Percentiles rank a stretch among this genome's conserved stretches.
These are phyloP conservation scores for Paramecium caudatum DNA, from an alignment of 73 alveolate species.

Conservation along the genomic window DNA sequence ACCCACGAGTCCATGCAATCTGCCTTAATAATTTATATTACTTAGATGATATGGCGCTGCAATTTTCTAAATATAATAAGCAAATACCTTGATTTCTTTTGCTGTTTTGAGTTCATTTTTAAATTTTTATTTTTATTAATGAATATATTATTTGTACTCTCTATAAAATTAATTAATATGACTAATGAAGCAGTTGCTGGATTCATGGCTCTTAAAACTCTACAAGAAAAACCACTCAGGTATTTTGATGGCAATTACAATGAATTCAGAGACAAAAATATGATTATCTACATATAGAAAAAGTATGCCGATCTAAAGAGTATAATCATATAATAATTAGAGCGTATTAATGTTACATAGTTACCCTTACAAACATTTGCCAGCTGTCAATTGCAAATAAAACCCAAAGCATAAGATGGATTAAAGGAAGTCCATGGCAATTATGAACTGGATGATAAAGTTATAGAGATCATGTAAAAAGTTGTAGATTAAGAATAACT, in stretches of 20 bases:
- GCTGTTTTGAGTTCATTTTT: not conserved
- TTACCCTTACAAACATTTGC: not conserved
- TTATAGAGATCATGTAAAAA: not conserved
- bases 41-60: slow-evolving; percentile 7
- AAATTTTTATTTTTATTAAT: slow-evolving; percentile 18
- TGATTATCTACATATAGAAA: slow-evolving; percentile 5
- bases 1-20: slow-evolving; percentile 34
- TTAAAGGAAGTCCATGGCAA: not conserved
- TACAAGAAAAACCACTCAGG: not conserved
- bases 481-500: not conserved
- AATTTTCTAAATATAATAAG: not conserved
- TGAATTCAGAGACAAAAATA: slow-evolving; percentile 54
- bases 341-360: not conserved
- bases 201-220: not conserved
- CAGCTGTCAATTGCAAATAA: not conserved
- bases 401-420: not conserved
- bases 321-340: not conserved
- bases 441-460: slow-evolving; percentile 24
- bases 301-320: slow-evolving; percentile 59
- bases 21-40: slow-evolving; percentile 18
- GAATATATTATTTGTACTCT: not conserved
- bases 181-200: slow-evolving; percentile 53
- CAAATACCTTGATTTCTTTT: slow-evolving; percentile 1
- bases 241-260: slow-evolving; percentile 1
- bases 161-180: slow-evolving; percentile 25